Base-by-base conservation (phyloP, 129 eudicot species). In the Artemisia tridentata region DNA sequence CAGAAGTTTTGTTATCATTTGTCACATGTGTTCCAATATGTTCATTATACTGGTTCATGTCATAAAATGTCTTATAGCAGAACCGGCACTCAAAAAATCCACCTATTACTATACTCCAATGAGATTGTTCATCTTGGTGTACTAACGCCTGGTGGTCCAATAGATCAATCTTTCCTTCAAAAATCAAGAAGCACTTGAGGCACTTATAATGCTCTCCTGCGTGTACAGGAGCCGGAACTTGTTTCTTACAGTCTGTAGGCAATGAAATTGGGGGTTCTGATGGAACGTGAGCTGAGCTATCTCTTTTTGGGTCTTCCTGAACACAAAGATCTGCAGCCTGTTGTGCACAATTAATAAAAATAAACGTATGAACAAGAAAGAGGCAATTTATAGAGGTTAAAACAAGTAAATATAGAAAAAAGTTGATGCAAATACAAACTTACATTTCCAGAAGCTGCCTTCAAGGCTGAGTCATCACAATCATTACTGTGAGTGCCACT, bases 71-170 rank as follows among this genome's bases (percentile, higher is more conserved):
- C 66, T 76, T 82, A 34, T 79, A 79, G 75, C 93, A 86, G 72
- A 84, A 68, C 49, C 77, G 84, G 69, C 95, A 87, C 54, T 84
- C 91, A 56, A 72, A 90, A 57, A 76, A 72, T 63, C 96, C 96
- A 67, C 79, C 89, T 69, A 63, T 87, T 55, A 83, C 74, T 65
- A 87, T 67, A 43, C 79, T 79, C 75, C 76, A 87, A 25, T 80
- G 82, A 56, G 82, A 66, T 70, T 72, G 76, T 76, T 73, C 89
- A 51, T 79, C 78, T 67, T 72, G 68, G 75, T 84, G 95, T 56
- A 76, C 74, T 66, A 81, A 74, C 21, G 75, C 54, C 31, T 84
- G 79, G 81, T 86, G 93, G 29, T 80, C 82, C 73, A 77, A 61
- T 53, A 86, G 65, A 57, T 75, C 81, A 68, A 64, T 79, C 72